These are phyloP conservation scores for Cryphonectria nitschkei DNA, from an alignment of 2,329 filamentous ascomycete species.

Conservation along the genomic window DNA sequence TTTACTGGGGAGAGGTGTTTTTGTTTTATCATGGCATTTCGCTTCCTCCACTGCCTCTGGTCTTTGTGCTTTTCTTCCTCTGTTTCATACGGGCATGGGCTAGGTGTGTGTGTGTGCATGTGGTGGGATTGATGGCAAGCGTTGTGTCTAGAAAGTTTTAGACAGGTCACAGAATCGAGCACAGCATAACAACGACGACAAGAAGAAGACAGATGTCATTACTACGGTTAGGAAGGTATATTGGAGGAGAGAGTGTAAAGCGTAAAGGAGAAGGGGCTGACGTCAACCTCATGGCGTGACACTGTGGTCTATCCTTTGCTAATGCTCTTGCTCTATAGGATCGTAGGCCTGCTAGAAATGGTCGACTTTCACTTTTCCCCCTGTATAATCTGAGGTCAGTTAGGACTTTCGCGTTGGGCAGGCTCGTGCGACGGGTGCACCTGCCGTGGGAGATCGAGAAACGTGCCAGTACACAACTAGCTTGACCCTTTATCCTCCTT, in stretches of 20 bases:
- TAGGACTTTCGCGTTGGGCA: neutral
- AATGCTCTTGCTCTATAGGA: neutral
- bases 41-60: neutral
- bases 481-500: neutral
- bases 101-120: neutral
- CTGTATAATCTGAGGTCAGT: neutral
- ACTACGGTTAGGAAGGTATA: neutral
- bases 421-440: neutral
- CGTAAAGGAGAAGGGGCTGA: neutral
- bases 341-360: too few relatives aligned
- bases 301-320: neutral
- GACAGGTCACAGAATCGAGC: slow-evolving; percentile 6
- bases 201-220: too few relatives aligned
- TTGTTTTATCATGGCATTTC: neutral
- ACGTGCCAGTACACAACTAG: neutral
- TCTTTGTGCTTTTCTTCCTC: neutral
- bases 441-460: neutral
- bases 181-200: neutral
- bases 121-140: neutral
- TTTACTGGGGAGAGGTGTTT: too few relatives aligned
- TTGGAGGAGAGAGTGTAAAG: neutral
- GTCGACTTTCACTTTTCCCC: too few relatives aligned
- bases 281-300: neutral
- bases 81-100: neutral
- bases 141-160: neutral